Conservation (phyloP, 2,329 filamentous ascomycete genomes). For the Pyrenophora tritici-repentis region DNA sequence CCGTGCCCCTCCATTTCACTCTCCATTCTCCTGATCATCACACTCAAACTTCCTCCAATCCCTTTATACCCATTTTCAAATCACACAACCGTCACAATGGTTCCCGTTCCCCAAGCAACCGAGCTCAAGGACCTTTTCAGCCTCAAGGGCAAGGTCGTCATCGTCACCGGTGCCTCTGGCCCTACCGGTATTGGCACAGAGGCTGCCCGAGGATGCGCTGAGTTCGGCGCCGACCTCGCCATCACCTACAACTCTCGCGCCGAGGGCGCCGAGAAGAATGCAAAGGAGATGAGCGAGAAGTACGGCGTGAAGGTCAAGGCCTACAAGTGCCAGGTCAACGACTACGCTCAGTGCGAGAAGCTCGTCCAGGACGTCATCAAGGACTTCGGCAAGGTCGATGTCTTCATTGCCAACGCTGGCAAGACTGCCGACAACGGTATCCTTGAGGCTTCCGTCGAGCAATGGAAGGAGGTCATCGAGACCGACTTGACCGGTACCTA, state of each 20-base stretch:
- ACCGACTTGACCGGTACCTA: slow-evolving; percentile 88
- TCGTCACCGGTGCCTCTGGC: slow-evolving; percentile 60
- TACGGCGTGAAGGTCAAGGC: slow-evolving; percentile 70
- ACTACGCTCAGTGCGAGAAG: slow-evolving; percentile 61
- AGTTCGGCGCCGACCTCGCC: slow-evolving; percentile 67
- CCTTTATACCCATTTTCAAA: slow-evolving; percentile 6
- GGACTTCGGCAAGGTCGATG: slow-evolving; percentile 73
- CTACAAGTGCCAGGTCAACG: slow-evolving; percentile 67
- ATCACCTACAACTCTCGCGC: slow-evolving; percentile 69
- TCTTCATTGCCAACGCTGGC: slow-evolving; percentile 72
- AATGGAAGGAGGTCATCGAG: slow-evolving; percentile 77
- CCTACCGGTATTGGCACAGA: slow-evolving; percentile 72
- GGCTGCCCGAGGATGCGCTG: slow-evolving; percentile 67
- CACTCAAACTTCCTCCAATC: slow-evolving; percentile 11
- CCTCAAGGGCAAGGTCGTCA: slow-evolving; percentile 60
- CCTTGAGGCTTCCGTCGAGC: slow-evolving; percentile 70
- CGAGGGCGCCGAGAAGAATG: slow-evolving; percentile 68
- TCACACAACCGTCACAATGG: slow-evolving; percentile 49
- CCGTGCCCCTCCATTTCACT: slow-evolving; percentile 21
- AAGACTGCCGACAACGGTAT: slow-evolving; percentile 71
- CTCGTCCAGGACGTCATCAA: slow-evolving; percentile 64
- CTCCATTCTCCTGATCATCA: slow-evolving; percentile 15
- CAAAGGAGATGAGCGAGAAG: slow-evolving; percentile 62
- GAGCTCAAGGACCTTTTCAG: slow-evolving; percentile 62
- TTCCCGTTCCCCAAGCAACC: slow-evolving; percentile 60